Percentiles rank a stretch among this genome's conserved stretches.
phyloP scores from a whole-genome alignment of 129 eudicot species.

The Pseudognaphalium luteoalbum region DNA sequence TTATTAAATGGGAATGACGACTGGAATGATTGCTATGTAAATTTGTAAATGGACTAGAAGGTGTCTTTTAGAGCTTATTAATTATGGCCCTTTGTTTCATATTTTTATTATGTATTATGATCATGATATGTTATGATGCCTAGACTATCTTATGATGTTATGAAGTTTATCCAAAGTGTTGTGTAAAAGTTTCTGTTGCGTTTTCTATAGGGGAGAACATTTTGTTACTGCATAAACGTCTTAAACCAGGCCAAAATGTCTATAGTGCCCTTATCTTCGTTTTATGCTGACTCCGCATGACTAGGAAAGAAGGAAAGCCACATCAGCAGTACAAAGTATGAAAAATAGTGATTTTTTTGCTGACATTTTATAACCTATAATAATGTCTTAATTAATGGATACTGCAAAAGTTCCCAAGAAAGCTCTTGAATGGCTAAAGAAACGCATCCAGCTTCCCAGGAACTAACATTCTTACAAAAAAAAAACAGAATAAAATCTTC shows the following conservation, averaged over 20 bases:
- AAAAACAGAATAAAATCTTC: too few species aligned
- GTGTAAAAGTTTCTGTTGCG: background rate
- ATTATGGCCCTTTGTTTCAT: background rate
- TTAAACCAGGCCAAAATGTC: slow-evolving; percentile 48
- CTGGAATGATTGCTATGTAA: too few species aligned
- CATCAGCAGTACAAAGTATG: slow-evolving; percentile 58
- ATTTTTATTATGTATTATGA: background rate
- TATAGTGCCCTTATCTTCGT: slow-evolving; percentile 57
- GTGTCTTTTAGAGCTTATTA: background rate
- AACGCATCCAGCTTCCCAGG: too few species aligned
- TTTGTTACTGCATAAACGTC: slow-evolving; percentile 57
- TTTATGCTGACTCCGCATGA: slow-evolving; percentile 88
- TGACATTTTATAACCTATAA: slow-evolving; percentile 65
- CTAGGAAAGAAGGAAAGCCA: slow-evolving; percentile 53
- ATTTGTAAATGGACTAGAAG: too few species aligned
- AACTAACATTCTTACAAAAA: too few species aligned
- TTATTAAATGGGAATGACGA: background rate
- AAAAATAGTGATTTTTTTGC: slow-evolving; percentile 49
- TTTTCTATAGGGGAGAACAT: slow-evolving; percentile 45
- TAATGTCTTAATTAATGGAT: slow-evolving; percentile 59
- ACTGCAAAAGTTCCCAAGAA: slow-evolving; percentile 67
- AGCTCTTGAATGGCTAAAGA: slow-evolving; percentile 35
- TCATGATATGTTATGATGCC: background rate
- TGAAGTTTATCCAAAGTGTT: background rate
- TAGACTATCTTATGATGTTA: background rate